A percentile compares a stretch with the other conserved stretches of the same genome.
These are phyloP conservation scores for Cutaneotrichosporon arboriforme DNA, from an alignment of 1,284 basidiomycete species.

Conservation along the genomic window DNA sequence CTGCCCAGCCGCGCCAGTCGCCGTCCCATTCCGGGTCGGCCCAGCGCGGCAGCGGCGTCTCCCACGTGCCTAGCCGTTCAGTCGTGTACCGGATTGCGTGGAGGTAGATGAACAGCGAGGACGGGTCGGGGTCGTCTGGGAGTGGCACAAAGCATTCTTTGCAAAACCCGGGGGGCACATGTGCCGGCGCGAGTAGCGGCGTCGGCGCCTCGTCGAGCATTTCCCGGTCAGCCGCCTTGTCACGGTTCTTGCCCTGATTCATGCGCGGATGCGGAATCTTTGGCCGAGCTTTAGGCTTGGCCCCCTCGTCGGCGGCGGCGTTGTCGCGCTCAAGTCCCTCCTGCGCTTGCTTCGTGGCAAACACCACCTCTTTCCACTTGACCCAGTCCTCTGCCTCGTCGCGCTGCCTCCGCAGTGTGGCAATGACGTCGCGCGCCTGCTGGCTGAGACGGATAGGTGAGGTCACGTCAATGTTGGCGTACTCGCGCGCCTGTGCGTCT, in stretches of 20 bases:
- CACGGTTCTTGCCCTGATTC: constrained; percentile 6
- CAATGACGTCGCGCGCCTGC: constrained; percentile 79
- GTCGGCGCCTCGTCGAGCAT: constrained; percentile 22
- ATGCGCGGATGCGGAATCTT: constrained; percentile 19
- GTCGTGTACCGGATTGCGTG: constrained; percentile 77
- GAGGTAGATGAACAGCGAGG: constrained; percentile 85
- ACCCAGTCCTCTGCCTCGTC: constrained; percentile 91
- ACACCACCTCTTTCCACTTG: constrained; percentile 47
- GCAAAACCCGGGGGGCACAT: constrained; percentile 54
- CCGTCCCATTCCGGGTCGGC: constrained; percentile 47
- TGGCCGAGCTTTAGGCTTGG: background rate
- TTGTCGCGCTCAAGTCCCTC: constrained; percentile 20
- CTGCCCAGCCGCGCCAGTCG: constrained; percentile 46
- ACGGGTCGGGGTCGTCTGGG: constrained; percentile 82
- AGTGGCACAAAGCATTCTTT: constrained; percentile 81
- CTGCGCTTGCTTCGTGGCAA: constrained; percentile 32
- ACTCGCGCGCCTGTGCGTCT: constrained; percentile 16
- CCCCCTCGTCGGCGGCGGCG: background rate
- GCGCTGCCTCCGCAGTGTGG: constrained; percentile 78
- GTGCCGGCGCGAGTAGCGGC: constrained; percentile 46
- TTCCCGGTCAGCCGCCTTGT: constrained; percentile 20
- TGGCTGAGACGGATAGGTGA: constrained; percentile 78
- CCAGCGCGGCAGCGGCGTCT: constrained; percentile 48
- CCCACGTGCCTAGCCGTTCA: constrained; percentile 42
- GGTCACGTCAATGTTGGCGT: constrained; percentile 69